phyloP scores from a whole-genome alignment of 345 rosid species.

The Cardamine occulta region DNA sequence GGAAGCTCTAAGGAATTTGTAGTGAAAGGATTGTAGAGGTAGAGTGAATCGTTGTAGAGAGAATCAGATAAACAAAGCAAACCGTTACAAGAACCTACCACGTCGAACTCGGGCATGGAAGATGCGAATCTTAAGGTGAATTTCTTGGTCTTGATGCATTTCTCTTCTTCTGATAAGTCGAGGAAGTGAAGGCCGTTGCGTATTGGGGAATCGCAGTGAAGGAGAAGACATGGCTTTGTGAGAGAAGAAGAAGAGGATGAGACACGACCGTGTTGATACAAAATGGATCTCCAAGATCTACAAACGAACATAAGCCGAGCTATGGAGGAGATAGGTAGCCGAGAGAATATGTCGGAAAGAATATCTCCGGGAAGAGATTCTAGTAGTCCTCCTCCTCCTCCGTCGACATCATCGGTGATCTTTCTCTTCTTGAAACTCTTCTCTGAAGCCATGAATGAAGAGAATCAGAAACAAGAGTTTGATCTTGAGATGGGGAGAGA shows the following conservation, averaged over 20 bases:
- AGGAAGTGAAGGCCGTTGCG: conserved; percentile 57
- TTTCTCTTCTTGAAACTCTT: conserved; percentile 41
- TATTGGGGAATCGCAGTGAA: conserved; percentile 63
- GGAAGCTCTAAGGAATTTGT: conserved; percentile 53
- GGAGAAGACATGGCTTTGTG: conserved; percentile 56
- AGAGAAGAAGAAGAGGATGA: conserved; percentile 37
- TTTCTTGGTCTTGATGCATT: conserved; percentile 46
- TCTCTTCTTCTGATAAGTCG: conserved; percentile 50
- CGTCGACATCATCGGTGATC: conserved; percentile 29
- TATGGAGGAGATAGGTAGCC: conserved; percentile 62
- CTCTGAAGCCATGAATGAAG: conserved; percentile 46
- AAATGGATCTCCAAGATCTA: conserved; percentile 50
- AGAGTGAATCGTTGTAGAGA: conserved; percentile 46
- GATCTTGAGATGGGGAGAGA: conserved; percentile 31
- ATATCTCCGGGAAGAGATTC: conserved; percentile 68
- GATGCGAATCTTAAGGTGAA: conserved; percentile 47
- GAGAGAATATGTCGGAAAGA: conserved; percentile 60
- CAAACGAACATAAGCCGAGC: conserved; percentile 60
- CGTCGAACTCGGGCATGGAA: conserved; percentile 54
- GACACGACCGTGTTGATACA: conserved; percentile 48
- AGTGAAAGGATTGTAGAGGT: conserved; percentile 66
- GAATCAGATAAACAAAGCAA: conserved; percentile 61
- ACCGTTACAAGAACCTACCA: conserved; percentile 68
- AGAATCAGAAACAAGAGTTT: conserved; percentile 25
- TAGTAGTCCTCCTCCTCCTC: conserved; percentile 34